Evolutionary conservation across 371 early-diverging fungal genomes (phyloP), one percentile per base, ranked within the genome.

Genomic region (Mucor irregularis): DNA sequence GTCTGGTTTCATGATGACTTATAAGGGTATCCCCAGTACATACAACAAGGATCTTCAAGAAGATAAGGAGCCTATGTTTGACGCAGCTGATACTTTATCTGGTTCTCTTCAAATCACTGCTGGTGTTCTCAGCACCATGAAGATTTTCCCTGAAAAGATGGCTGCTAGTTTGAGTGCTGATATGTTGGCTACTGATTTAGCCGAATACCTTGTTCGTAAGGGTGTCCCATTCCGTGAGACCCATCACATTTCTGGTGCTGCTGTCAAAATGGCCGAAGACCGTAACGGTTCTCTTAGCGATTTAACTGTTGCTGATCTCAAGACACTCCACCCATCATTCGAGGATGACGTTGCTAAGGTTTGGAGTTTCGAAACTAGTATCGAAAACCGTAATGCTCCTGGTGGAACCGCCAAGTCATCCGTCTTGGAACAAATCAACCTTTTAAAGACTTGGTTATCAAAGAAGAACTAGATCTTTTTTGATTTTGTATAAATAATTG

Each of bases 21-120:
- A 92, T 83, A 97, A 96, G 81, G 97, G 96, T 10, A 79, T 94
- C 44, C 97, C 98, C 8, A 92, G 91, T 70, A 95, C 98, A 10
- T 98, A 98, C 80, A 98, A 98, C 85, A 97, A 97, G 79, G 98
- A 97, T 69, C 83, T 98, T 63, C 98, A 98, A 73, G 98, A 97
- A 76, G 98, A 97, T 73, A 98, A 98, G 79, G 97, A 96, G 68
- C 96, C 97, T 26, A 84, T 98, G 83, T 97, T 98, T 74, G 97
- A 97, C 61, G 88, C 96, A 16, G 87, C 82, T 7, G 95, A 95
- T 64, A 96, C 92, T 2, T 67, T 96, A 29, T 75, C 85, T 38
- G 93, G 92, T 0, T 93, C 93, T 5, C 76, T 98, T 31, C 93
- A 94, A 71, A 95, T 98, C 62, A 85, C 92, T 11, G 81, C 91